phyloP scores from a whole-genome alignment of 495 filamentous ascomycete species.

The Aspergillus bertholletiae region DNA sequence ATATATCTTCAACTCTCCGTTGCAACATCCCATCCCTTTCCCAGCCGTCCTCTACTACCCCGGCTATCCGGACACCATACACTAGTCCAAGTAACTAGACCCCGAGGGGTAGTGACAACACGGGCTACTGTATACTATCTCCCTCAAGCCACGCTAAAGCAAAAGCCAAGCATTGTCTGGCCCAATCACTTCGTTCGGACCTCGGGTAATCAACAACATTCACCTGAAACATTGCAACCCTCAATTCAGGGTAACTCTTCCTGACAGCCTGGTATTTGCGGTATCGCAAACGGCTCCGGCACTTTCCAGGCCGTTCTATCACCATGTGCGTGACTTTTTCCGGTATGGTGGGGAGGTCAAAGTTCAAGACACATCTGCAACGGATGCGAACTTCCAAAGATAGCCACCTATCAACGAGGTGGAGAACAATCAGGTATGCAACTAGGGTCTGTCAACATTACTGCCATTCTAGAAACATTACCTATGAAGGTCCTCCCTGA shows the following conservation, averaged over 20 bases:
- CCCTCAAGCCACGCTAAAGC: slow-evolving; percentile 16
- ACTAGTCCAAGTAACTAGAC: slow-evolving; percentile 1
- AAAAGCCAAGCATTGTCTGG: slow-evolving; percentile 16
- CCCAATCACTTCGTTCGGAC: slow-evolving; percentile 14
- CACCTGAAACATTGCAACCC: slow-evolving; percentile 17
- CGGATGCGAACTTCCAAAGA: slow-evolving; percentile 2
- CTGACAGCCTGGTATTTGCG: background rate
- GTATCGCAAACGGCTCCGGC: background rate
- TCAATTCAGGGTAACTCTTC: slow-evolving; percentile 2
- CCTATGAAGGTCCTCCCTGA: background rate
- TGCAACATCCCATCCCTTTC: background rate
- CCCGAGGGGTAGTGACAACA: background rate
- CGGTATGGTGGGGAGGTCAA: background rate
- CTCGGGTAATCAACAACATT: slow-evolving; percentile 1
- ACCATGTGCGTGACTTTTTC: slow-evolving; percentile 12
- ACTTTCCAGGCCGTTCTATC: slow-evolving; percentile 17
- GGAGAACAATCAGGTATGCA: background rate
- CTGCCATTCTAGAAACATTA: background rate
- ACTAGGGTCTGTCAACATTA: background rate
- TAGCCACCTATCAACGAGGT: background rate
- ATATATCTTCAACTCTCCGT: background rate
- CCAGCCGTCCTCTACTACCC: background rate
- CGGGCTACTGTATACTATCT: background rate
- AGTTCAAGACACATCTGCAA: slow-evolving; percentile 5
- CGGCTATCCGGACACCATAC: too few relatives aligned